These are phyloP conservation scores for Apiotrichum porosum DNA, from an alignment of 1,284 basidiomycete species.

Conservation along the genomic window DNA sequence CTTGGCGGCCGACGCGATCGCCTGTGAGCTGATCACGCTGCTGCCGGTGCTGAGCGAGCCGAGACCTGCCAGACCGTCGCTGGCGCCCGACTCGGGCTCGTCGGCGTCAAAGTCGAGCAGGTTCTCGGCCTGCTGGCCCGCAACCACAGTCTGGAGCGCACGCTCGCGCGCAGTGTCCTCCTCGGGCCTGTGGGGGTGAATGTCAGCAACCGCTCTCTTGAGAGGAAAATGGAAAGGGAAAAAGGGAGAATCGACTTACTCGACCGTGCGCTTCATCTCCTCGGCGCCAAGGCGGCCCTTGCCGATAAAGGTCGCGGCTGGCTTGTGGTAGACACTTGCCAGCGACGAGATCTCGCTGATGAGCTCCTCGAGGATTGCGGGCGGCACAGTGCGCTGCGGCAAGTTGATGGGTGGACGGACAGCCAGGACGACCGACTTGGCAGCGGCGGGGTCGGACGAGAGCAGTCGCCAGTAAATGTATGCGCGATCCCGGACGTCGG, in stretches of 20 bases:
- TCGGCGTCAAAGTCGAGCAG: constrained; percentile 85
- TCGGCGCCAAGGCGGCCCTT: constrained; percentile 79
- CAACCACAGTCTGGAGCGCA: constrained; percentile 80
- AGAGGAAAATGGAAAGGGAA: neutral
- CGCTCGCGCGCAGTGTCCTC: constrained; percentile 65
- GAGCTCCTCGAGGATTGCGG: constrained; percentile 88
- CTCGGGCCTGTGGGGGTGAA: constrained; percentile 51
- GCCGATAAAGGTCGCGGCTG: constrained; percentile 84
- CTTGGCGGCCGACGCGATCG: constrained; percentile 40
- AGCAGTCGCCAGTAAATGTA: constrained; percentile 96
- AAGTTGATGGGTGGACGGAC: constrained; percentile 88
- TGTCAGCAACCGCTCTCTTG: neutral
- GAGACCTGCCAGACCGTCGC: constrained; percentile 34
- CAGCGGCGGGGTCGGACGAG: constrained; percentile 86
- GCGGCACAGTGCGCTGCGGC: constrained; percentile 81
- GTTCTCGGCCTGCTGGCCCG: constrained; percentile 88
- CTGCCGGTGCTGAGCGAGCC: neutral
- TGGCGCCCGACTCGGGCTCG: constrained; percentile 51
- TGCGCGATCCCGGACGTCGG: constrained; percentile 87
- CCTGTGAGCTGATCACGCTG: constrained; percentile 23
- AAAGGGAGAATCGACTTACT: constrained; percentile 52
- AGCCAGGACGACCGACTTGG: constrained; percentile 90
- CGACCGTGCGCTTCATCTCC: constrained; percentile 64
- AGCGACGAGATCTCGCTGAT: constrained; percentile 79
- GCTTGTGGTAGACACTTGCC: constrained; percentile 94